Percentiles rank a stretch among this genome's conserved stretches.
phyloP scores from a whole-genome alignment of 2,329 filamentous ascomycete genomes.

The Verticillium nubilum region DNA sequence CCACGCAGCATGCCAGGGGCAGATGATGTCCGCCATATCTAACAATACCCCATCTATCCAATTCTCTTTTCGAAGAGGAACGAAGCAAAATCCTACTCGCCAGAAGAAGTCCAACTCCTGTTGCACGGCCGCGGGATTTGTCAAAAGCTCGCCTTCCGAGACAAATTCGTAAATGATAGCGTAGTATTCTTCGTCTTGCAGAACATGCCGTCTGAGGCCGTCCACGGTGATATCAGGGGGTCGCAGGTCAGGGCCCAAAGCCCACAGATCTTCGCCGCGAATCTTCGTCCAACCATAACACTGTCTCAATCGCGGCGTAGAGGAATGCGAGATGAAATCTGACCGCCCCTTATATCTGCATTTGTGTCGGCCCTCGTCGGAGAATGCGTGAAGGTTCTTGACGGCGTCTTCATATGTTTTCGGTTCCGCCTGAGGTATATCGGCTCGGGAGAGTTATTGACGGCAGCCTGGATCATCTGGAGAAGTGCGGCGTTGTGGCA shows the following conservation, averaged over 20 bases:
- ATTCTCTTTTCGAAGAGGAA: background rate
- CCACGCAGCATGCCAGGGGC: background rate
- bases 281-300: constrained; percentile 2
- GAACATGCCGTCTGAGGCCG: background rate
- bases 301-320: background rate
- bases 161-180: constrained; percentile 2
- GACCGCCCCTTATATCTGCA: background rate
- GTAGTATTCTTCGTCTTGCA: background rate
- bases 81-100: background rate
- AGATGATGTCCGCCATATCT: constrained; percentile 3
- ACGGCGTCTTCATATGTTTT: background rate
- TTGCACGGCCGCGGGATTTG: background rate
- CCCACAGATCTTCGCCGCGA: background rate
- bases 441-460: background rate
- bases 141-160: background rate
- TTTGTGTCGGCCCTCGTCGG: background rate
- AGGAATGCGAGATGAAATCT: background rate
- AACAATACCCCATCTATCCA: constrained; percentile 2
- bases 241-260: background rate
- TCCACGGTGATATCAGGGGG: background rate
- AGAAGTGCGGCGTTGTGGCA: constrained; percentile 7
- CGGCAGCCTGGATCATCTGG: background rate
- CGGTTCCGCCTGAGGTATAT: constrained; percentile 1
- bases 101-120: background rate
- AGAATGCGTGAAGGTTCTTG: constrained; percentile 1